Conservation (phyloP, 2,329 filamentous ascomycete genomes). For the Neobulgaria alba region DNA sequence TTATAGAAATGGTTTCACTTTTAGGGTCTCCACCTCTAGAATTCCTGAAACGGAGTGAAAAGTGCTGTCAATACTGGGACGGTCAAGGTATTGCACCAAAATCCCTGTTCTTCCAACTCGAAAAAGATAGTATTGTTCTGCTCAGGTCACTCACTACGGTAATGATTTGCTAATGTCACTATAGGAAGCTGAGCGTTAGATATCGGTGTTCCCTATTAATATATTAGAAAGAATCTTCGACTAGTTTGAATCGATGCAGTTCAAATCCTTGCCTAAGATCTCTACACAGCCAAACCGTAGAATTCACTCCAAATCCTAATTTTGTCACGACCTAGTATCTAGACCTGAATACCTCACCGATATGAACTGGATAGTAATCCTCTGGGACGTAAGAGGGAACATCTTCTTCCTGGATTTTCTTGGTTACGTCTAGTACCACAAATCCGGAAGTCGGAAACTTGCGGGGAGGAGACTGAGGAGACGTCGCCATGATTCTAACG, state of each 20-base stretch:
- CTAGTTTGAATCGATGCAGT: too few species aligned
- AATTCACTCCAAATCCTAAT: slow-evolving; percentile 1
- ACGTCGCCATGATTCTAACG: too few species aligned
- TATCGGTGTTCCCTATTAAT: too few species aligned
- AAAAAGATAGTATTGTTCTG: too few species aligned
- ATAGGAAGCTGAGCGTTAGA: too few species aligned
- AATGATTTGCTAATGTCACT: too few species aligned
- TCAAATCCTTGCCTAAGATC: too few species aligned
- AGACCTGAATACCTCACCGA: slow-evolving; percentile 2
- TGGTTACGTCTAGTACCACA: too few species aligned
- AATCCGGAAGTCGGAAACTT: too few species aligned
- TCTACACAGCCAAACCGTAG: slow-evolving; percentile 2
- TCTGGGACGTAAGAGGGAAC: background rate
- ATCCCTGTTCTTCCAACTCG: background rate
- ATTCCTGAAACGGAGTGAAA: background rate
- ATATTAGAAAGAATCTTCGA: too few species aligned
- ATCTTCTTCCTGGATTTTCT: background rate
- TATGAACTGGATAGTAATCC: background rate
- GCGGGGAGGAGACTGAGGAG: too few species aligned
- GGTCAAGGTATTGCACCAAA: background rate
- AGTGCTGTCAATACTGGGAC: background rate
- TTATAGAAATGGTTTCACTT: slow-evolving; percentile 1
- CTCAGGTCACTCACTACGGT: too few species aligned
- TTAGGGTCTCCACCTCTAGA: slow-evolving; percentile 1
- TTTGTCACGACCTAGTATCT: slow-evolving; percentile 4